Base-by-base conservation (phyloP, 2,329 filamentous ascomycete species). In the Emmonsiellopsis sp. region DNA sequence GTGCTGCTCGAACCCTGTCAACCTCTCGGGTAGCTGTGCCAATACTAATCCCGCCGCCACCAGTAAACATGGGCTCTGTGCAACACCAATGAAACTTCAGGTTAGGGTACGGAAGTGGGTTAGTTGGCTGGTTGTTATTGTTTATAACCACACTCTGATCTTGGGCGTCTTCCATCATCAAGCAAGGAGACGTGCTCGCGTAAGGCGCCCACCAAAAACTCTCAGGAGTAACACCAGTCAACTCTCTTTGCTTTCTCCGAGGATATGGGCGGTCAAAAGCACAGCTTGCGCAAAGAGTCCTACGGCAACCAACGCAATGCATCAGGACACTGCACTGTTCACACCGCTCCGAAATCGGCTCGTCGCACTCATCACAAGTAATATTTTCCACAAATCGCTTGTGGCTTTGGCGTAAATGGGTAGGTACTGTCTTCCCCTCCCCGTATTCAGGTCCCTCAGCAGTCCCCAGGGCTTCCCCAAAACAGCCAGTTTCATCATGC, bases 241-340 rank as follows among this genome's bases (percentile, higher is more conserved):
- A 53, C 40, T 56, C 31, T 47, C 54, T 57, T 36, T 61, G 51
- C 66, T 72, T 65, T 56, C 59, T 73, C 69, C 58, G 71, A 58
- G 61, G 70, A 68, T 71, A 82, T 57, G 61, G 77, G 13, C 77
- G 70, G 58, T 80, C 78, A 63, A 79, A 81, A 5, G 79, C 78
- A 62, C 79, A 82, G 62, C 77, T 80, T 17, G 77, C 77, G 68
- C 79, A 82, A 2, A 82, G 72, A 1, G 78, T 82, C 66, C 79
- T 81, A 49, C 79, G 72, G 60, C 79, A 82, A 39, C 79, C 79
- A 61, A 79, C 76, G 60, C 79, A 82, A 61, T 82, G 79, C 79
- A 82, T 82, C 58, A 79, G 69, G 13, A 82, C 77, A 54, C 79
- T 81, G 63, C 79, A 82, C 55, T 80, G 79, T 63, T 82, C 79